Conservation (phyloP, 345 rosid genomes). For the Sapria himalayana region DNA sequence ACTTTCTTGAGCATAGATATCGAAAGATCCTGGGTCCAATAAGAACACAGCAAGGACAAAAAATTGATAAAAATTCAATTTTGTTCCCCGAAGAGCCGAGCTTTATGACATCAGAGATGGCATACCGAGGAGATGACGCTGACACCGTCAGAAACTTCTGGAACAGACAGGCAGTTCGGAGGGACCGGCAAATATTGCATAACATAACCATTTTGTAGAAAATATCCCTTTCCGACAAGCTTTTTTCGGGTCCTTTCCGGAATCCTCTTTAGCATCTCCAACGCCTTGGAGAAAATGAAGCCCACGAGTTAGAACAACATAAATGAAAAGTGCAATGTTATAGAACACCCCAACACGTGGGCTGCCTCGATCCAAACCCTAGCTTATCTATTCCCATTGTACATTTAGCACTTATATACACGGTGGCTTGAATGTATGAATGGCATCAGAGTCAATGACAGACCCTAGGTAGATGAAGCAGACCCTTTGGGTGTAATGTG, state of each 20-base stretch:
- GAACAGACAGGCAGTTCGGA: slow-evolving; percentile 83
- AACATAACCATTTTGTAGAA: slow-evolving; percentile 86
- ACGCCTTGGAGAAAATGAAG: slow-evolving; percentile 21
- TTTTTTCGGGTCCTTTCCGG: slow-evolving; percentile 45
- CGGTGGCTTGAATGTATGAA: too few relatives aligned
- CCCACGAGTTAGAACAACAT: neutral
- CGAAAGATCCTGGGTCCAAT: slow-evolving; percentile 85
- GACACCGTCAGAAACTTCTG: slow-evolving; percentile 68
- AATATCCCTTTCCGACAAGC: slow-evolving; percentile 57
- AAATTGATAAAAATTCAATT: slow-evolving; percentile 1
- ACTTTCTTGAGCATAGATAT: slow-evolving; percentile 55
- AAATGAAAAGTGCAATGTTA: too few relatives aligned
- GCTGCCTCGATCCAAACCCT: too few relatives aligned
- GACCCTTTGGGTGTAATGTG: too few relatives aligned
- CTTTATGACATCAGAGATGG: slow-evolving; percentile 5
- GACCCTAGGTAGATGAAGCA: too few relatives aligned
- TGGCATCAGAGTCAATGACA: too few relatives aligned
- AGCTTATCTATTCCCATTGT: too few relatives aligned
- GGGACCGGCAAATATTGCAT: slow-evolving; percentile 69
- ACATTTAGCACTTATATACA: too few relatives aligned
- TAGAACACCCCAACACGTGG: too few relatives aligned
- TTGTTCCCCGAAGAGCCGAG: slow-evolving; percentile 6
- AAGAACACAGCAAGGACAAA: slow-evolving; percentile 9
- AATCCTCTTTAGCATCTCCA: slow-evolving; percentile 59
- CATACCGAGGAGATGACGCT: slow-evolving; percentile 77